Percentiles rank a stretch among this genome's conserved stretches.
phyloP scores from a whole-genome alignment of 495 filamentous ascomycete genomes.

The Aspergillus ellipticus region DNA sequence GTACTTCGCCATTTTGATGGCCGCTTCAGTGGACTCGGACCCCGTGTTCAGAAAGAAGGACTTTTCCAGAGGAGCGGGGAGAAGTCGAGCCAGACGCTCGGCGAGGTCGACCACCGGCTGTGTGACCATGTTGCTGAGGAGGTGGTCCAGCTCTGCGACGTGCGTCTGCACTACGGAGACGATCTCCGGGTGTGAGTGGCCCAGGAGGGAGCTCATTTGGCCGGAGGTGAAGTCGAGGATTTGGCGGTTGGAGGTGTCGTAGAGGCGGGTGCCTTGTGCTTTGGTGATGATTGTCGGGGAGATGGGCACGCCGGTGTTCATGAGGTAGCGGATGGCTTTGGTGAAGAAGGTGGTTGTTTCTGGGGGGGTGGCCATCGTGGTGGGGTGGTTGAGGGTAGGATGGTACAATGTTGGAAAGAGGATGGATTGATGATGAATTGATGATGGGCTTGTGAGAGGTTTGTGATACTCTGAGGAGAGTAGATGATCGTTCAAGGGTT shows the following conservation, averaged over 20 bases:
- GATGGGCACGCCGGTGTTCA: slow-evolving; percentile 26
- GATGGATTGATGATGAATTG: no score
- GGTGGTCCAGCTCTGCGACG: slow-evolving; percentile 47
- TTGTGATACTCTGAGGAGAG: no score
- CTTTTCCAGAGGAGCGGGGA: slow-evolving; percentile 47
- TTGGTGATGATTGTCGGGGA: slow-evolving; percentile 29
- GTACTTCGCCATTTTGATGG: slow-evolving; percentile 53
- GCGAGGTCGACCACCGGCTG: slow-evolving; percentile 48
- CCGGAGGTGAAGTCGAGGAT: slow-evolving; percentile 55
- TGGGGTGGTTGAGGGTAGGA: not conserved
- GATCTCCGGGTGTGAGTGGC: slow-evolving; percentile 56
- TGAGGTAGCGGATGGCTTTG: slow-evolving; percentile 23
- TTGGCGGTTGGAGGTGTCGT: slow-evolving; percentile 22
- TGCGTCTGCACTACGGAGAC: slow-evolving; percentile 43
- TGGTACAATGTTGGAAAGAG: no score
- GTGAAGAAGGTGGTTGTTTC: slow-evolving; percentile 17
- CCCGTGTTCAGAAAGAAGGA: slow-evolving; percentile 54
- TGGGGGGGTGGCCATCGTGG: slow-evolving; percentile 5
- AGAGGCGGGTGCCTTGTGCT: slow-evolving; percentile 29
- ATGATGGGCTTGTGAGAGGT: no score
- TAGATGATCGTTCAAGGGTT: no score
- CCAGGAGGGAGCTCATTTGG: slow-evolving; percentile 54
- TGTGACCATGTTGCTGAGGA: slow-evolving; percentile 52
- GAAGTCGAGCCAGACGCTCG: slow-evolving; percentile 38
- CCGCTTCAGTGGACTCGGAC: slow-evolving; percentile 52